These are phyloP conservation scores for Pichia sp. DNA, from an alignment of 1,139 yeast genomes.

Conservation along the genomic window DNA sequence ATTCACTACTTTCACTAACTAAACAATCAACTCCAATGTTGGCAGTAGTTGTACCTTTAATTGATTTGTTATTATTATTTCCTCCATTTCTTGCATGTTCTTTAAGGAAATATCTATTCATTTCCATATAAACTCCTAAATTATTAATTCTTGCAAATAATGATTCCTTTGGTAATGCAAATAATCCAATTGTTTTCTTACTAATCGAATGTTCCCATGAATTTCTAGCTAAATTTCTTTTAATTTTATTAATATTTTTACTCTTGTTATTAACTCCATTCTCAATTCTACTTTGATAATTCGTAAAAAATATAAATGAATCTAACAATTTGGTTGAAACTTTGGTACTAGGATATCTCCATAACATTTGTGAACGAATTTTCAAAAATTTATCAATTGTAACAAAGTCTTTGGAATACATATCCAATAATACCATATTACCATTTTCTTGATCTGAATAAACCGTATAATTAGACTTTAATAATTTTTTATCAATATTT, in stretches of 20 bases:
- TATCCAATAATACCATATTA: slow-evolving; percentile 53
- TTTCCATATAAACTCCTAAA: slow-evolving; percentile 79
- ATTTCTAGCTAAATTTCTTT: slow-evolving; percentile 82
- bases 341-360: slow-evolving; percentile 76
- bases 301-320: slow-evolving; percentile 76
- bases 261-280: slow-evolving; percentile 26
- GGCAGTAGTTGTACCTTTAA: slow-evolving; percentile 37
- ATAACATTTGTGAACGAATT: slow-evolving; percentile 78
- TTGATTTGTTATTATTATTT: slow-evolving; percentile 28
- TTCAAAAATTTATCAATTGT: slow-evolving; percentile 63
- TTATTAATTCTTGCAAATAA: slow-evolving; percentile 73
- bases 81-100: slow-evolving; percentile 33
- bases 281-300: slow-evolving; percentile 41
- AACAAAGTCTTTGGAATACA: slow-evolving; percentile 57
- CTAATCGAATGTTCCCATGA: slow-evolving; percentile 74
- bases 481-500: slow-evolving; percentile 66
- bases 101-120: slow-evolving; percentile 75
- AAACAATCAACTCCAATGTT: slow-evolving; percentile 84
- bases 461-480: slow-evolving; percentile 53
- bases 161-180: slow-evolving; percentile 58
- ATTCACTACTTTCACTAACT: slow-evolving; percentile 28
- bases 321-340: slow-evolving; percentile 72
- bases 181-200: slow-evolving; percentile 59
- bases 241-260: slow-evolving; percentile 59
- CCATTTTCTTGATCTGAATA: slow-evolving; percentile 46